Base-by-base conservation (phyloP, 2,329 filamentous ascomycete genomes). In the Claviceps lovelessii region DNA sequence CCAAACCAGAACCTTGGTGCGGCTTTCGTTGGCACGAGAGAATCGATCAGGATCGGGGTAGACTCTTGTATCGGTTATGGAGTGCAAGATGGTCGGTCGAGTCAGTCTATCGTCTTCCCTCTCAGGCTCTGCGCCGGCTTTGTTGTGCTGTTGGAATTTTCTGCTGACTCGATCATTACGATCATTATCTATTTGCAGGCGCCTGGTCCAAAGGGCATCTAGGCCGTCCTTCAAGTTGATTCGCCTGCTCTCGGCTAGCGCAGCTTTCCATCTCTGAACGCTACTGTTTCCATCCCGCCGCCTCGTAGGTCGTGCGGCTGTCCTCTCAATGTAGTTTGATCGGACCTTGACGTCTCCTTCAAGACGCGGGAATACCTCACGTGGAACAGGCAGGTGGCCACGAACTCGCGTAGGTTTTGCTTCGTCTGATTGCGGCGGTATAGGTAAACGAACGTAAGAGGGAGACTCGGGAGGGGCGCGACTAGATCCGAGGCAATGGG, bases 381-480 rank as follows among this genome's bases (percentile, higher is more conserved):
- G 84, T 41, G 93, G 91, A 0, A 89, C 76, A 9, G 93, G 93
- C 0, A 98, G 78, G 55, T 84, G 81, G 61, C 93, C 93, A 67
- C 89, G 89, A 39, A 89, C 68, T 10, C 70, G 69, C 2, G 69
- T 64, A 2, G 64, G 70, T 57, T 68, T 71, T 15, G 66, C 66
- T 61, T 79, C 73, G 37, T 80, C 76, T 52, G 84, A 81, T 67
- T 95, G 89, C n/a, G 82, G 78, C 51, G 86, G 79, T 61, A 77
- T 76, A 50, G 90, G 91, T 54, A 96, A 76, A 60, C 88, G 83
- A 71, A 97, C 86, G 74, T 86, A 97, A 60, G 80, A 79, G 49
- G 93, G 91, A 41, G 90, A 95, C 67, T 96, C 88, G 51, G 93
- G 91, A 19, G 85, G 85, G 59, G 90, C 86, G 49, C 74, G 73